Evolutionary conservation across 208 protist genomes (phyloP).

Genomic region (Trypanosoma scelopori): DNA sequence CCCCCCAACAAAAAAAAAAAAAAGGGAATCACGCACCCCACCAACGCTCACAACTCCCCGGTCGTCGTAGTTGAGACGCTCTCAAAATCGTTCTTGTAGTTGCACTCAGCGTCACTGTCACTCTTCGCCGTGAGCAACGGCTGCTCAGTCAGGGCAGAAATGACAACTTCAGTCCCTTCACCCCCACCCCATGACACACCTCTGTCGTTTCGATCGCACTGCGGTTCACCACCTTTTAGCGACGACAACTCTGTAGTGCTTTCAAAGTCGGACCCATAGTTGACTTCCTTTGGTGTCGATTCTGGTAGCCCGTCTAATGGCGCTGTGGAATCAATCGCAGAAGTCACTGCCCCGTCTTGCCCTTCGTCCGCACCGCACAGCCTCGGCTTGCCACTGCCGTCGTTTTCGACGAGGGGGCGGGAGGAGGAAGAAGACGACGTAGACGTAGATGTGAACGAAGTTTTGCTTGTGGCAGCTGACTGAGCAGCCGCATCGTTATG

Average conservation of each 20-base stretch:
- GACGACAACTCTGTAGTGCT: neutral
- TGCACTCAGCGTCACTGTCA: neutral
- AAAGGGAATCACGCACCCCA: neutral
- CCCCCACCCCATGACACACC: neutral
- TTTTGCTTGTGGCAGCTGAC: too few species aligned
- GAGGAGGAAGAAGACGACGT: too few species aligned
- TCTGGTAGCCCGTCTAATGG: neutral
- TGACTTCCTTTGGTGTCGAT: neutral
- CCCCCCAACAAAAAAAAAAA: too few species aligned
- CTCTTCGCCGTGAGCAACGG: neutral
- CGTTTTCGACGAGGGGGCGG: neutral
- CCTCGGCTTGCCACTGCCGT: neutral
- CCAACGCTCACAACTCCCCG: neutral
- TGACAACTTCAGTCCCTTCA: neutral
- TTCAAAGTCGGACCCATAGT: neutral
- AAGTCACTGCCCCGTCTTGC: neutral
- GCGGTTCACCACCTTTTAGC: neutral
- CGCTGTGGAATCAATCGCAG: neutral
- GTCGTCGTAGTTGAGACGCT: neutral
- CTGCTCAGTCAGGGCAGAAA: neutral
- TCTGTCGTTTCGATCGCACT: neutral
- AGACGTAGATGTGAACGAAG: too few species aligned
- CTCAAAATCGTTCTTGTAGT: constrained; percentile 1
- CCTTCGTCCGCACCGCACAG: neutral
- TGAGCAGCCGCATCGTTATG: neutral